phyloP scores from a whole-genome alignment of 257 asterid species.

The Salvia miltiorrhiza region DNA sequence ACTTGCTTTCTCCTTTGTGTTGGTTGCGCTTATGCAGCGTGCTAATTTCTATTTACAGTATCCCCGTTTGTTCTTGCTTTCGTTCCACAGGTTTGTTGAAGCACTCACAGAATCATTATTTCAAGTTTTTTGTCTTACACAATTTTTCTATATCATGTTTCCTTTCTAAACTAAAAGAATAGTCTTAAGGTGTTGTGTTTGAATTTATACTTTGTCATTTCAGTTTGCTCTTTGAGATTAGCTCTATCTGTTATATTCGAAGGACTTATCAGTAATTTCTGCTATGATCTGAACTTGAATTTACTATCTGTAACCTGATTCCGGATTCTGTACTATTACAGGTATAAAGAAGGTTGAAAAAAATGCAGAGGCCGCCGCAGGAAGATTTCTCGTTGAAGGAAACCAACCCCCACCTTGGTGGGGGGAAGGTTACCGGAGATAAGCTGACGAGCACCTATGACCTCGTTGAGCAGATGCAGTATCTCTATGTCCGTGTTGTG shows the following conservation, averaged over 20 bases:
- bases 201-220: not conserved
- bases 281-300: not conserved
- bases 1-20: not conserved
- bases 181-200: not conserved
- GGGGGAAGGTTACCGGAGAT: slow-evolving; percentile 63
- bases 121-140: slow-evolving; percentile 23
- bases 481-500: slow-evolving; percentile 66
- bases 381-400: slow-evolving; percentile 56
- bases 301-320: not conserved
- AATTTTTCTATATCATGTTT: slow-evolving; percentile 14
- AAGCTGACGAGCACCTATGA: slow-evolving; percentile 75
- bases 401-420: slow-evolving; percentile 71
- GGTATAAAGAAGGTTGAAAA: slow-evolving; percentile 24
- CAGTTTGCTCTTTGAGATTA: not conserved
- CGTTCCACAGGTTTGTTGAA: slow-evolving; percentile 39
- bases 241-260: not conserved
- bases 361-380: slow-evolving; percentile 58
- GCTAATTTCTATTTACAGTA: not conserved
- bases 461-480: slow-evolving; percentile 77
- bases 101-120: slow-evolving; percentile 34
- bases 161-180: not conserved
- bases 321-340: slow-evolving; percentile 1
- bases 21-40: not conserved
- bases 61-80: not conserved
- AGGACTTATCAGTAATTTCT: not conserved